Evolutionary conservation across 768 basidiomycete genomes (phyloP).

Genomic region (Boletus coccyginus): DNA sequence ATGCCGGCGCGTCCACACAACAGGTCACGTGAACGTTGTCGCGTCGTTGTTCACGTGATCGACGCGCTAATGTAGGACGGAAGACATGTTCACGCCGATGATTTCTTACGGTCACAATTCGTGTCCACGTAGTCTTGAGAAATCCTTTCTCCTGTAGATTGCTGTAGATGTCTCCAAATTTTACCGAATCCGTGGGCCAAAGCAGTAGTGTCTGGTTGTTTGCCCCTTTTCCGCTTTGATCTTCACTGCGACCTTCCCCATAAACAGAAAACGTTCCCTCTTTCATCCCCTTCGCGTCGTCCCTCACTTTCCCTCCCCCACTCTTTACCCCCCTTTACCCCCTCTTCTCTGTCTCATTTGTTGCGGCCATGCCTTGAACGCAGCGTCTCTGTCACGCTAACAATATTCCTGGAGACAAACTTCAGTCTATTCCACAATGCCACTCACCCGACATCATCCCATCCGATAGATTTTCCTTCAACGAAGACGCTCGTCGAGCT

Average conservation of each 20-base stretch:
- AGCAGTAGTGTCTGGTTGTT: constrained; percentile 2
- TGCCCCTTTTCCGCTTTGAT: constrained; percentile 10
- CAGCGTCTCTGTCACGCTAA: background rate
- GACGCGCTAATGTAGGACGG: background rate
- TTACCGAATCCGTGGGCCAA: background rate
- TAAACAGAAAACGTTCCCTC: constrained; percentile 12
- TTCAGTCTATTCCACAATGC: background rate
- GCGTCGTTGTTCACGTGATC: constrained; percentile 16
- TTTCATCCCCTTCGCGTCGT: background rate
- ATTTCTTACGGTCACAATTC: background rate
- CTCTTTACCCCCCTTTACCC: background rate
- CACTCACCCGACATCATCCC: constrained; percentile 4
- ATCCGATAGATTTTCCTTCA: background rate
- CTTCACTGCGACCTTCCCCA: constrained; percentile 5
- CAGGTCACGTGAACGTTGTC: constrained; percentile 18
- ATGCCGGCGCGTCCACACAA: constrained; percentile 1
- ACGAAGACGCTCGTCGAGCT: background rate
- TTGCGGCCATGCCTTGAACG: background rate
- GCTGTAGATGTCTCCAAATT: background rate
- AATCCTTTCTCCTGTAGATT: background rate
- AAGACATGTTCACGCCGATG: constrained; percentile 10
- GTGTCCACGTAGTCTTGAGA: background rate
- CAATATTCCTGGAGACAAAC: background rate
- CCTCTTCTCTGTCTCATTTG: background rate
- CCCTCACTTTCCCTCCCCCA: background rate